Evolutionary conservation across 108 stramenopile species (phyloP), one percentile per base, ranked within the genome.

Genomic region (Pseudonitzschia multiseries): DNA sequence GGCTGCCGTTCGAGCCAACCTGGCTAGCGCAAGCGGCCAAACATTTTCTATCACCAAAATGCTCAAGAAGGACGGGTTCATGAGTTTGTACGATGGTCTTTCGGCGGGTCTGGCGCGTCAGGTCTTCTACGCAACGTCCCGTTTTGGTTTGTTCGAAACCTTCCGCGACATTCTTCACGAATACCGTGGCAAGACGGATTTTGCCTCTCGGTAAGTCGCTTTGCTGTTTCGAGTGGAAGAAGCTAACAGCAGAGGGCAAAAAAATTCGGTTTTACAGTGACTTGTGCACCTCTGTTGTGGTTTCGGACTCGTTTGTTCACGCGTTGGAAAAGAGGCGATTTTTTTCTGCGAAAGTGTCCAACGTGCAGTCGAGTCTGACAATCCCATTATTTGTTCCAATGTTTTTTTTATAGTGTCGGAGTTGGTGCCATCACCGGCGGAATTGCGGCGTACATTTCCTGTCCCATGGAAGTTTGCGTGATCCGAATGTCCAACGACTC

Each of bases 401-500:
- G 36, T 2, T 6, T 57, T 46, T 68, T 53, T 8, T 21, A 22
- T 32, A 92, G 92, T 77, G 89, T 96, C 43, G 82, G 70, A 12
- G 89, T 92, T 17, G 94, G 94, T 52, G 92, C 87, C 29, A 75
- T 83, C 8, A 89, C 94, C 12, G 96, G 96, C 32, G 96, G 92
- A 59, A 83, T 92, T 52, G 96, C 96, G 12, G 96, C 96, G 28
- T 88, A 89, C 57, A 82, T 97, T 54, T 87, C 89, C 22, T 97
- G 96, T 72, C 96, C 96, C 36, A 91, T 92, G 88, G 96, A 97
- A 83, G 96, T 97, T 21, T 89, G 88, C n/a, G 87, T 92, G 10
- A 92, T 97, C 8, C 87, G 96, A 22, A 90, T 96, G 89, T 89
- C 91, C 46, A 97, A 97, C 70, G 96, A 97, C 78, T 87, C 26